phyloP scores from a whole-genome alignment of 441 rosid species.

The Croton laevigatus region DNA sequence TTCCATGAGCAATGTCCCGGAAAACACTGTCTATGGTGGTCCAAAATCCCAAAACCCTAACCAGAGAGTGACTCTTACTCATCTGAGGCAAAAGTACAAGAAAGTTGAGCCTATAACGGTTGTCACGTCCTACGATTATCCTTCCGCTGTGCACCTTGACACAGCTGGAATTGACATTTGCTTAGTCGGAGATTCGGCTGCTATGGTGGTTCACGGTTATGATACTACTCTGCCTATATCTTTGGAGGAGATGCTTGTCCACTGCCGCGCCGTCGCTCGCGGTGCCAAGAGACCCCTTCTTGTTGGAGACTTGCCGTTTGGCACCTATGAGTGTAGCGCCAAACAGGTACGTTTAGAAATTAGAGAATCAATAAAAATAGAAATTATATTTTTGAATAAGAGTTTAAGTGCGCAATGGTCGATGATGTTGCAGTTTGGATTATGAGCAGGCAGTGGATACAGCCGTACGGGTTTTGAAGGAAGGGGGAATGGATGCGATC shows the following conservation, averaged over 20 bases:
- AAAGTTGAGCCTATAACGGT: constrained; percentile 67
- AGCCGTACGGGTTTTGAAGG: constrained; percentile 75
- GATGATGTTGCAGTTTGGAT: constrained; percentile 34
- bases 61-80: constrained; percentile 61
- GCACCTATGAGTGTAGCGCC: constrained; percentile 70
- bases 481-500: constrained; percentile 93
- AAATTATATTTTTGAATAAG: no score
- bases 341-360: constrained; percentile 45
- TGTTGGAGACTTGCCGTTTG: constrained; percentile 89
- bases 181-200: constrained; percentile 89
- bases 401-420: constrained; percentile 1
- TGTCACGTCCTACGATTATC: constrained; percentile 90
- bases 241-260: constrained; percentile 92
- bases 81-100: constrained; percentile 63
- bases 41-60: constrained; percentile 57
- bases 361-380: background rate
- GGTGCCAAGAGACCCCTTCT: constrained; percentile 79
- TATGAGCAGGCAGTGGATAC: constrained; percentile 82
- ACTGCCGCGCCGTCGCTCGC: constrained; percentile 81
- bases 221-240: constrained; percentile 91
- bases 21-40: constrained; percentile 72
- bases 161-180: constrained; percentile 79
- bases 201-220: constrained; percentile 95
- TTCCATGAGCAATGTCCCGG: constrained; percentile 72
- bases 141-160: constrained; percentile 85